Percentiles rank a stretch among this genome's conserved stretches.
These are phyloP conservation scores for Mortierella hygrophila DNA, from an alignment of 192 early-diverging fungal species.

Conservation along the genomic window DNA sequence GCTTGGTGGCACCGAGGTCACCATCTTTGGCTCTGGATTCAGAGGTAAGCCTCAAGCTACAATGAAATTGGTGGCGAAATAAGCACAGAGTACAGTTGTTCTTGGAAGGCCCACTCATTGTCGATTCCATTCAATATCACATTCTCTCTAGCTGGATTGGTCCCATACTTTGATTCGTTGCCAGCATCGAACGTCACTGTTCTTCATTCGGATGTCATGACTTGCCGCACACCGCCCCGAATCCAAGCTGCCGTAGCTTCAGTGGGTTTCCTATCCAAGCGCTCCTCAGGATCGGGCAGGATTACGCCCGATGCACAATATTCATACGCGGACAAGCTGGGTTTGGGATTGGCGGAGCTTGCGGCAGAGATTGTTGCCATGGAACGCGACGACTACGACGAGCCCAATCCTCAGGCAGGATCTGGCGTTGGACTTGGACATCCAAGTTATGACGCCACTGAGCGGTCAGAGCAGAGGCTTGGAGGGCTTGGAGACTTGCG, in stretches of 20 bases:
- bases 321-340: conserved; percentile 51
- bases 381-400: conserved; percentile 30
- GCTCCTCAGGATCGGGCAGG: neutral
- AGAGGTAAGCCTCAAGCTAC: conserved; percentile 21
- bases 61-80: neutral
- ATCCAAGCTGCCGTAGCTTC: conserved; percentile 31
- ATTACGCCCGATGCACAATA: conserved; percentile 11
- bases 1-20: conserved; percentile 52
- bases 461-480: conserved; percentile 27
- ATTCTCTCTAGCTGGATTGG: conserved; percentile 23
- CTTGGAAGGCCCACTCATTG: neutral
- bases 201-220: conserved; percentile 45
- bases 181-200: conserved; percentile 40
- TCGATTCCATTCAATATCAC: neutral
- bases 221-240: conserved; percentile 39
- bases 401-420: neutral
- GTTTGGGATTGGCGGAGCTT: conserved; percentile 37
- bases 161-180: conserved; percentile 43
- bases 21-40: conserved; percentile 52
- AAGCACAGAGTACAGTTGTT: neutral
- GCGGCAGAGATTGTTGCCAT: conserved; percentile 47
- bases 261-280: conserved; percentile 38
- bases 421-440: conserved; percentile 5
- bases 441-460: neutral
- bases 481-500: conserved; percentile 49